Base-by-base conservation (phyloP, 306 rosid species). In the Quercus wislizeni region DNA sequence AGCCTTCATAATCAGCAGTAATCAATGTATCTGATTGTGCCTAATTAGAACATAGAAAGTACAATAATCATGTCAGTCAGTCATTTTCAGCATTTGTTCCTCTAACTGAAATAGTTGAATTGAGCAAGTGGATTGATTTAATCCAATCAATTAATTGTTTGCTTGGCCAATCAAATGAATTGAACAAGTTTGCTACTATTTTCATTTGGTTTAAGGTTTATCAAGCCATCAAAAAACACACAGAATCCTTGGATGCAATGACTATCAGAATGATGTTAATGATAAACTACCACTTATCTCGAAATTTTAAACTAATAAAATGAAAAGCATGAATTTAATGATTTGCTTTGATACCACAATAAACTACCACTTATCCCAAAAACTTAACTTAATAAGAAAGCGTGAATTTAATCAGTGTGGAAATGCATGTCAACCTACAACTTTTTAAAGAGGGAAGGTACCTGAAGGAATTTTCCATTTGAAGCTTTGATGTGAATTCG, bases 391-490 rank as follows among this genome's bases (percentile, higher is more conserved):
- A 25, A 64, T 25, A 18, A 25, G 4, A 10, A 12, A 15, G 33
- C 13, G 18, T 25, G 4, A 59, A 27, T 30, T 23, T 27, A 63
- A 1, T 20, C 21, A 64, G 5, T 19, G 7, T 17, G 70, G 20
- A 64, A 64, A 64, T 64, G 43, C 43, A 64, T 15, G 43, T 6
- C 21, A 64, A 64, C 31, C 70, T 15, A 64, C 3, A 28, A 18
- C 8, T 13, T 27, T 38, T 41, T 41, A 14, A 28, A 64, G 70
- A 61, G 73, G 52, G 21, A 21, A n/a, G 55, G 9, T 77, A 91
- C 97, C 93, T 91, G 90, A 30, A 91, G 81, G 74, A 86, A 89
- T 13, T 74, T 62, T 71, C 88, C 93, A 10, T 85, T 91, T 25
- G 85, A 19, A n/a, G 93, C 87, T 79, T 76, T 83, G 28, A 91